Percentiles rank a stretch among this genome's conserved stretches.
Conservation (phyloP, 805 yeast species). For the Kodamaea hsintzibuensis region DNA sequence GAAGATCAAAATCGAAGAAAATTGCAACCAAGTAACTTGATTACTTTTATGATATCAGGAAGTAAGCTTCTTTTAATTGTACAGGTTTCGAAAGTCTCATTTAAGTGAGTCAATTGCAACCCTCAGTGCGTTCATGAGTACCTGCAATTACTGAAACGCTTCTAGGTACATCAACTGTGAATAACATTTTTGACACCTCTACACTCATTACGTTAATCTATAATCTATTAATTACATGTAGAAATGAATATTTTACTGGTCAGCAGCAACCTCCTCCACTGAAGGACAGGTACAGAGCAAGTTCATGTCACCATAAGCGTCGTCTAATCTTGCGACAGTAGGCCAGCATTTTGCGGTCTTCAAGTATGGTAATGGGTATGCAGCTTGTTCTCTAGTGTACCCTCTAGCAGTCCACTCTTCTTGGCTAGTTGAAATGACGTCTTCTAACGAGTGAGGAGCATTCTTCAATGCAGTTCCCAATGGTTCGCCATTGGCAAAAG, state of each 20-base stretch:
- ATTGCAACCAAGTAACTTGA: too few species aligned
- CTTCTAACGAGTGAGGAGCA: constrained; percentile 89
- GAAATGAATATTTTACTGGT: constrained; percentile 1
- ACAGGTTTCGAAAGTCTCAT: too few species aligned
- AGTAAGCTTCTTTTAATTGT: too few species aligned
- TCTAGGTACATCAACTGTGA: too few species aligned
- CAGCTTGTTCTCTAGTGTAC: constrained; percentile 90
- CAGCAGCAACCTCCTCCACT: constrained; percentile 66
- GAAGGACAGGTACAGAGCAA: constrained; percentile 91
- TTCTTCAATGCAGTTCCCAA: constrained; percentile 75
- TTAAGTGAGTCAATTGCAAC: too few species aligned
- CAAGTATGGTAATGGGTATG: constrained; percentile 81
- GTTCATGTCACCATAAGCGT: constrained; percentile 91
- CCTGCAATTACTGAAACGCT: too few species aligned
- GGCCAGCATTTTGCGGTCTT: constrained; percentile 90
- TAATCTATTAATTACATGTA: constrained; percentile 5
- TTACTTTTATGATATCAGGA: too few species aligned
- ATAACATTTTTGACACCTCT: neutral
- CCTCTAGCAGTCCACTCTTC: constrained; percentile 83
- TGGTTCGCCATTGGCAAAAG: constrained; percentile 63
- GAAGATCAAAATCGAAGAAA: too few species aligned
- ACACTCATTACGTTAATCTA: neutral
- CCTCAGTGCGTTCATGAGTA: too few species aligned
- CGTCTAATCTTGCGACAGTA: constrained; percentile 87
- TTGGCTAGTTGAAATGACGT: constrained; percentile 58